Percentiles rank a stretch among this genome's conserved stretches.
Evolutionary conservation across 768 basidiomycete genomes (phyloP).

Genomic region (Trametes sanguinea): DNA sequence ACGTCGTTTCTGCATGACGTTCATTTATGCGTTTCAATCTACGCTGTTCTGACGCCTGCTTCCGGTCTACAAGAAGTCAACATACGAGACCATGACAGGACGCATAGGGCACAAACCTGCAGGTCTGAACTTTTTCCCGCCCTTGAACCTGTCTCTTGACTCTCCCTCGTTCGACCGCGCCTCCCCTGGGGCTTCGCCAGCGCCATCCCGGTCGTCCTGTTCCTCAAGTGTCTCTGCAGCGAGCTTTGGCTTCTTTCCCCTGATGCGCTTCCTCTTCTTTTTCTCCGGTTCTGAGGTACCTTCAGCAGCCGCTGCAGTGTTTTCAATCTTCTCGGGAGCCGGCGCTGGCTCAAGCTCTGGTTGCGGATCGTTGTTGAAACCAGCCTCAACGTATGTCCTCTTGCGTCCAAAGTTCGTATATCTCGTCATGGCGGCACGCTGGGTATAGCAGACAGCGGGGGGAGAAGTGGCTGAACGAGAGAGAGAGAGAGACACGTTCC

Average conservation of each 20-base stretch:
- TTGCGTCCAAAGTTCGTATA: slow-evolving; percentile 76
- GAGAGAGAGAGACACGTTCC: slow-evolving; percentile 1
- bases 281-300: slow-evolving; percentile 38
- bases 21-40: slow-evolving; percentile 65
- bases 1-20: slow-evolving; percentile 60
- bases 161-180: slow-evolving; percentile 23
- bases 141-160: slow-evolving; percentile 32
- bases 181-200: slow-evolving; percentile 13
- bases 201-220: slow-evolving; percentile 12
- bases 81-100: slow-evolving; percentile 16
- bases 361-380: slow-evolving; percentile 39
- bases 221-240: slow-evolving; percentile 1
- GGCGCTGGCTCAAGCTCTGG: slow-evolving; percentile 20
- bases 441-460: not conserved
- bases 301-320: slow-evolving; percentile 12
- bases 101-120: slow-evolving; percentile 25
- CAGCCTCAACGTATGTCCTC: slow-evolving; percentile 68
- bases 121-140: slow-evolving; percentile 29
- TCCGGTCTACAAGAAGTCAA: slow-evolving; percentile 23
- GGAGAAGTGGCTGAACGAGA: not conserved
- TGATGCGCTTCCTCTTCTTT: slow-evolving; percentile 62
- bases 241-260: slow-evolving; percentile 39
- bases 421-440: slow-evolving; percentile 60
- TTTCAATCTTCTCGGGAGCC: slow-evolving; percentile 1
- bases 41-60: slow-evolving; percentile 53